Evolutionary conservation across 1,284 basidiomycete species (phyloP).

Genomic region (Ustilago trichophora): DNA sequence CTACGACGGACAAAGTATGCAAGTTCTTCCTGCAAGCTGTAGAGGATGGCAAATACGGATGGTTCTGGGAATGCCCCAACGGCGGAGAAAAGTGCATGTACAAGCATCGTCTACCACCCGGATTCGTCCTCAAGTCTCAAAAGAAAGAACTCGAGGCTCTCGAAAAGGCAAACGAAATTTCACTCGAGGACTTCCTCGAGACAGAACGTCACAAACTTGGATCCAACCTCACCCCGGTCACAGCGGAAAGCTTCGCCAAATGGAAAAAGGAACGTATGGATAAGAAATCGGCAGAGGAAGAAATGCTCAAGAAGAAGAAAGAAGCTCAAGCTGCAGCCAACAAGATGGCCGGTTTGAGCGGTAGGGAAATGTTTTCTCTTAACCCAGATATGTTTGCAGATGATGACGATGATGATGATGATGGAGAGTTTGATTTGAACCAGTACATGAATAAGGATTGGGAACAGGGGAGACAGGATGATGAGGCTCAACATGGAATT

Average conservation of each 20-base stretch:
- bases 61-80: slow-evolving; percentile 77
- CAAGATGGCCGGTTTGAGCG: slow-evolving; percentile 91
- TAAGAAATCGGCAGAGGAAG: slow-evolving; percentile 82
- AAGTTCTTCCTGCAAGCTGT: slow-evolving; percentile 97
- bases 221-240: slow-evolving; percentile 87
- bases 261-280: slow-evolving; percentile 79
- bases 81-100: slow-evolving; percentile 85
- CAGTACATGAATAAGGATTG: slow-evolving; percentile 59
- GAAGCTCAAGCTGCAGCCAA: slow-evolving; percentile 83
- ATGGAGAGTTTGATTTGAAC: slow-evolving; percentile 54
- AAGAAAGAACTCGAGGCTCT: slow-evolving; percentile 73
- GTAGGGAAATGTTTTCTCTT: slow-evolving; percentile 90
- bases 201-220: slow-evolving; percentile 85
- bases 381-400: slow-evolving; percentile 95
- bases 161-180: slow-evolving; percentile 84
- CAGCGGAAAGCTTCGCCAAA: slow-evolving; percentile 85
- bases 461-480: slow-evolving; percentile 59
- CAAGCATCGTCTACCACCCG: slow-evolving; percentile 92
- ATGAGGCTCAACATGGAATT: slow-evolving; percentile 27
- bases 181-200: slow-evolving; percentile 95
- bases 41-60: slow-evolving; percentile 87
- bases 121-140: slow-evolving; percentile 83
- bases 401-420: slow-evolving; percentile 70
- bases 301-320: slow-evolving; percentile 87
- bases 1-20: slow-evolving; percentile 93